These are phyloP conservation scores for Cutaneotrichosporon mucoides DNA, from an alignment of 1,284 basidiomycete species.

Conservation along the genomic window DNA sequence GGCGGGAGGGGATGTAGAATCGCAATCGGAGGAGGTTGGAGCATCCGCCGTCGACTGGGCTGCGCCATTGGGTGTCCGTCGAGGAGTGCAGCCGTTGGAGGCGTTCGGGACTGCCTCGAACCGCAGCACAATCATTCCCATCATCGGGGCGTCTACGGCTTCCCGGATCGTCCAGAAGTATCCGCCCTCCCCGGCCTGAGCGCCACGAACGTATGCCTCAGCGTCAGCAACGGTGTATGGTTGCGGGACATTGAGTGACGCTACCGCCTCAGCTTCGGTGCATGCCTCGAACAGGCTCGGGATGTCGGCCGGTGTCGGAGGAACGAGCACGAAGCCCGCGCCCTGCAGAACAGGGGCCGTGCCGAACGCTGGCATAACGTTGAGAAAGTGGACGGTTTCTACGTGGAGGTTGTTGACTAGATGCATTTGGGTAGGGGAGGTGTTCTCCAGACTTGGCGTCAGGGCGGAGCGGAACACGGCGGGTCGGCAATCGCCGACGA, in stretches of 20 bases:
- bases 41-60: too few relatives aligned
- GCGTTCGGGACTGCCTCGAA: too few relatives aligned
- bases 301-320: neutral
- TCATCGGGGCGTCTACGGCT: neutral
- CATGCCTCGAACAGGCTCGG: neutral
- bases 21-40: too few relatives aligned
- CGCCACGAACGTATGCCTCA: neutral
- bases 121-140: neutral
- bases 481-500: too few relatives aligned
- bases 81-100: too few relatives aligned
- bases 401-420: too few relatives aligned
- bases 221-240: neutral
- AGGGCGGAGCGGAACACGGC: too few relatives aligned
- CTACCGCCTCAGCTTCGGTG: neutral
- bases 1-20: too few relatives aligned
- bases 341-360: neutral
- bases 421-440: too few relatives aligned
- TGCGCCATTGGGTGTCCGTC: too few relatives aligned
- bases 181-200: neutral
- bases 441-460: too few relatives aligned
- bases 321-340: neutral
- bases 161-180: neutral
- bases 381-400: too few relatives aligned
- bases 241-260: slow-evolving; percentile 4
- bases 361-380: neutral